Conservation (phyloP, 495 filamentous ascomycete genomes). For the Staphylotrichum longicolle region DNA sequence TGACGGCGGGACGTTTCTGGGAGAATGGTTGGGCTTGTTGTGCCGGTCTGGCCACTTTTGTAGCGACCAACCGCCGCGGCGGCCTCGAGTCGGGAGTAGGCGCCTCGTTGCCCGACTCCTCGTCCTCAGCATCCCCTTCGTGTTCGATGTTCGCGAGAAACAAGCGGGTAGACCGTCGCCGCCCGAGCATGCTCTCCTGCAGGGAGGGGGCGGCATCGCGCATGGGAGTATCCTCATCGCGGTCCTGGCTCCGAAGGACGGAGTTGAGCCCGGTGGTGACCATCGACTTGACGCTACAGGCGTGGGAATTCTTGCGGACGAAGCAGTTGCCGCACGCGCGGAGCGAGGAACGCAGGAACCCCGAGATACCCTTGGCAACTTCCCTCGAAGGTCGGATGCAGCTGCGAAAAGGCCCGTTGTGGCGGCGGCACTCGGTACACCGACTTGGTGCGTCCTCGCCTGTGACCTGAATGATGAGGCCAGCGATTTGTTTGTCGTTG, state of each 20-base stretch:
- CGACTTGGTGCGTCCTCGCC: slow-evolving; percentile 5
- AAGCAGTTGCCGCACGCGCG: slow-evolving; percentile 22
- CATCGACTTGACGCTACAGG: slow-evolving; percentile 16
- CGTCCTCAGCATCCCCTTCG: background rate
- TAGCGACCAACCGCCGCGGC: background rate
- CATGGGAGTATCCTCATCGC: background rate
- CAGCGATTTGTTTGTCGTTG: background rate
- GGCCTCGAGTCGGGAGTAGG: background rate
- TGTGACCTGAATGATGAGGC: slow-evolving; percentile 13
- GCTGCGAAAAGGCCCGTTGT: slow-evolving; percentile 4
- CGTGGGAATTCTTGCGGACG: background rate
- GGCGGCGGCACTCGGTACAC: slow-evolving; percentile 21
- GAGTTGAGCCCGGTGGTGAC: too few relatives aligned
- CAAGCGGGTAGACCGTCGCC: background rate
- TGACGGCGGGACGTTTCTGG: background rate
- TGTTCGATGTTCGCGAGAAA: background rate
- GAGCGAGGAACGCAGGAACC: background rate
- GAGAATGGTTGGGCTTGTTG: background rate
- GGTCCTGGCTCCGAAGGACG: too few relatives aligned
- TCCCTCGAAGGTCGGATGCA: slow-evolving; percentile 7
- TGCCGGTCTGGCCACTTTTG: background rate
- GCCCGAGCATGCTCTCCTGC: background rate
- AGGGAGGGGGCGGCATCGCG: background rate
- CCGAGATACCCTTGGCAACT: background rate
- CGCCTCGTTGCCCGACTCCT: background rate